phyloP scores from a whole-genome alignment of 495 filamentous ascomycete genomes.

The Tetracladium marchalianum region DNA sequence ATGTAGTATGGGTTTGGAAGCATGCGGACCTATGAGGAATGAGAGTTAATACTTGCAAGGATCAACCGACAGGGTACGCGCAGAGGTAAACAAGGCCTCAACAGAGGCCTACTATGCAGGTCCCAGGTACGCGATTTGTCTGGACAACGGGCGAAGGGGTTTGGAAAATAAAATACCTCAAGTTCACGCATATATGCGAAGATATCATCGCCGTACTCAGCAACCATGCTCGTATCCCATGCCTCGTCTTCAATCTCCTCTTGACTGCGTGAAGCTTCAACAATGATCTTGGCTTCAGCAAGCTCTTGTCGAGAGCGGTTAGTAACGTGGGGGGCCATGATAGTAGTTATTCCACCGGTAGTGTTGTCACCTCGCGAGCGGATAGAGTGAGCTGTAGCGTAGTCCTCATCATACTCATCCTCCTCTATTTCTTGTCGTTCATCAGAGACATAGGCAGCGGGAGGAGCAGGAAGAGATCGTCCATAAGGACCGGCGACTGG shows the following conservation, averaged over 20 bases:
- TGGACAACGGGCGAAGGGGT: not conserved
- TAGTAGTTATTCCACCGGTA: conserved; percentile 52
- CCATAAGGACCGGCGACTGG: no score
- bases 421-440: conserved; percentile 45
- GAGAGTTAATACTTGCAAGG: conserved; percentile 9
- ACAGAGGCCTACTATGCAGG: not conserved
- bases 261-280: conserved; percentile 43
- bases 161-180: conserved; percentile 55
- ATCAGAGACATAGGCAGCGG: no score
- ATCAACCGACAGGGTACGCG: not conserved
- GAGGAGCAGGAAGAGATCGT: no score
- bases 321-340: conserved; percentile 63
- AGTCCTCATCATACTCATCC: conserved; percentile 74
- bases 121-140: conserved; percentile 1
- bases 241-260: conserved; percentile 74
- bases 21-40: conserved; percentile 52
- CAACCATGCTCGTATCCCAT: conserved; percentile 96
- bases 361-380: conserved; percentile 72
- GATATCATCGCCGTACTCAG: conserved; percentile 92
- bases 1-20: conserved; percentile 87
- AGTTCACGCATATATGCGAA: conserved; percentile 81
- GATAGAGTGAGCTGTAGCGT: conserved; percentile 65
- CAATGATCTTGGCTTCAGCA: conserved; percentile 53
- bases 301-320: conserved; percentile 55
- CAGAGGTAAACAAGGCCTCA: conserved; percentile 7